A percentile compares a stretch with the other conserved stretches of the same genome.
Conservation (phyloP, 1,284 basidiomycete genomes). For the Violaceomyces palustris region DNA sequence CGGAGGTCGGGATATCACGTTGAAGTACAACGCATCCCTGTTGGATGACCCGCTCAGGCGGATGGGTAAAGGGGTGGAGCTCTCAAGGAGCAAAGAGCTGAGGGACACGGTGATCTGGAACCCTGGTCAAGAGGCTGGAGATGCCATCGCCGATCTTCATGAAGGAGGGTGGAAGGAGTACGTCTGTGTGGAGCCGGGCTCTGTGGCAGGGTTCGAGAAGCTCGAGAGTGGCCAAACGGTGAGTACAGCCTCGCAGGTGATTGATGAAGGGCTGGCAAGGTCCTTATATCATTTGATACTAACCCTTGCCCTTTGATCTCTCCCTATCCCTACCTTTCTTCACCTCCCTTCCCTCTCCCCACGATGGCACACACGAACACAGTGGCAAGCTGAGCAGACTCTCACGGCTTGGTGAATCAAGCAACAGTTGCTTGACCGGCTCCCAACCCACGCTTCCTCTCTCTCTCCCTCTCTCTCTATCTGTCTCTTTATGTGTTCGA, state of each 20-base stretch:
- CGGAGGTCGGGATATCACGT: slow-evolving; percentile 14
- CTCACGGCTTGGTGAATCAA: slow-evolving; percentile 26
- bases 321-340: too few relatives aligned
- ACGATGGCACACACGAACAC: too few relatives aligned
- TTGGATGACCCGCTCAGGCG: slow-evolving; percentile 14
- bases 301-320: too few relatives aligned
- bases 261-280: too few relatives aligned
- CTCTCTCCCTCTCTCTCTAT: too few relatives aligned
- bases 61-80: slow-evolving; percentile 25
- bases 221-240: slow-evolving; percentile 40
- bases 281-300: too few relatives aligned
- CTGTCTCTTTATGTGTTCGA: too few relatives aligned
- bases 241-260: too few relatives aligned
- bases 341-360: too few relatives aligned
- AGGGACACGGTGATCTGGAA: slow-evolving; percentile 53
- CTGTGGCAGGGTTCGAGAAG: slow-evolving; percentile 40
- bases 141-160: slow-evolving; percentile 52
- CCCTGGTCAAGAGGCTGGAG: slow-evolving; percentile 48
- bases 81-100: slow-evolving; percentile 25
- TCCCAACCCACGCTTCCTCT: too few relatives aligned
- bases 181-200: slow-evolving; percentile 54
- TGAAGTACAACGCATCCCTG: slow-evolving; percentile 20
- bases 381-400: slow-evolving; percentile 20
- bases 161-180: slow-evolving; percentile 49
- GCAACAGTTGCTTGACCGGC: too few relatives aligned